Base-by-base conservation (phyloP, 2,329 filamentous ascomycete species). In the Xylariaceae sp. region DNA sequence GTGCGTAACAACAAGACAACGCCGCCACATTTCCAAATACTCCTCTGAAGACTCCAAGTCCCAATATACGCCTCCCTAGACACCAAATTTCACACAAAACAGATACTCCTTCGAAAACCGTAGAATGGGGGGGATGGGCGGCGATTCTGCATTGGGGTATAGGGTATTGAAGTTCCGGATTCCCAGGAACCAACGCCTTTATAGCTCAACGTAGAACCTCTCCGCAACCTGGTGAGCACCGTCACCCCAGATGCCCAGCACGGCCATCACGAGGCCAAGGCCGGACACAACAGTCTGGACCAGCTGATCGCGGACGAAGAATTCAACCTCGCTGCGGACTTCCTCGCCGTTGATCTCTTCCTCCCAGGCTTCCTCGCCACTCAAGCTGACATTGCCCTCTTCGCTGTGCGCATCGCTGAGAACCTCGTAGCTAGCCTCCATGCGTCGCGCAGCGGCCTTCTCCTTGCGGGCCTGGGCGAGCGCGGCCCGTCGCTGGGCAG, bases 391-490 rank as follows among this genome's bases (percentile, higher is more conserved):
- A 39, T 60, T 69, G 62, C 80, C 83, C 70, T 78, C 78, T 65
- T 76, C 76, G 59, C 75, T 78, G 42, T 72, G 71, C 2, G 71
- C 68, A 45, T 71, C 72, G 41, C 79, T 76, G 21, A 87, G 73
- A 9, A 87, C 80, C 71, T 89, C 86, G 71, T 87, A 89, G 76
- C 83, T 88, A 43, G 82, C 80, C 69, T 90, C 86, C 76, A 88
- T 80, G 57, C 76, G 76, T 56, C 56, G 71, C 65, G 57, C 73
- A 65, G 58, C 67, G 47, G 56, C 62, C 56, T 65, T 67, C 26
- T 68, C 65, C 51, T 49, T 62, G 55, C 63, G 66, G 19, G 62
- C 61, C 50, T 63, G 60, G 60, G 67, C 56, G 53, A 67, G 46
- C 54, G 63, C 61, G 30, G 65, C 65, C 57, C 66, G 68, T 67